Percentiles rank a stretch among this genome's conserved stretches.
These are phyloP conservation scores for Verticillium tricorpus DNA, from an alignment of 2,329 filamentous ascomycete species.

Conservation along the genomic window DNA sequence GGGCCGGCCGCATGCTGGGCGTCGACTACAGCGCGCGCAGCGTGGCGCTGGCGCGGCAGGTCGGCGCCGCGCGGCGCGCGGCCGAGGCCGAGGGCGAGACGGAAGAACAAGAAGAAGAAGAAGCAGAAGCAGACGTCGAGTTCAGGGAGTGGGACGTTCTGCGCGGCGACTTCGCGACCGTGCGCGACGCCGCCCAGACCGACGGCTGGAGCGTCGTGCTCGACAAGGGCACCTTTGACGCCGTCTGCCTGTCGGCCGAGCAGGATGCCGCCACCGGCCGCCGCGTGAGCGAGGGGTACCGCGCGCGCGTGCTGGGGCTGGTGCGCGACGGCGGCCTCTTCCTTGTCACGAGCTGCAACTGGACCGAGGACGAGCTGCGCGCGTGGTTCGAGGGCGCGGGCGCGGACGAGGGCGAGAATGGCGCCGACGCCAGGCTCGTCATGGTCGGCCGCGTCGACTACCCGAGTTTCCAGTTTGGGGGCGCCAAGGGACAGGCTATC, in stretches of 20 bases:
- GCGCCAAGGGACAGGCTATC: slow-evolving; percentile 81
- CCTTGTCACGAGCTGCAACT: slow-evolving; percentile 94
- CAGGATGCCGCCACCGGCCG: slow-evolving; percentile 42
- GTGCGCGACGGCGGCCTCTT: slow-evolving; percentile 69
- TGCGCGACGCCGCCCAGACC: slow-evolving; percentile 21
- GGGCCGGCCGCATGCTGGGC: slow-evolving; percentile 67
- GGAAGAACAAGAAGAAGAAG: slow-evolving; percentile 5
- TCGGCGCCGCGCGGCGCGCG: slow-evolving; percentile 36
- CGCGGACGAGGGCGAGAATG: slow-evolving; percentile 8
- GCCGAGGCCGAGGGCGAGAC: slow-evolving; percentile 1
- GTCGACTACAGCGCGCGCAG: slow-evolving; percentile 82
- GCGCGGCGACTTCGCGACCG: slow-evolving; percentile 27
- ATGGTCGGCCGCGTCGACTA: slow-evolving; percentile 71
- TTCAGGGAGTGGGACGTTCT: slow-evolving; percentile 63
- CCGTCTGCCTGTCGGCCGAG: slow-evolving; percentile 71
- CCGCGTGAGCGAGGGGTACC: slow-evolving; percentile 72
- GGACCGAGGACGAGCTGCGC: slow-evolving; percentile 84
- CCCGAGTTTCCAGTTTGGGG: slow-evolving; percentile 83
- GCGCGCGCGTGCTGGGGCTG: slow-evolving; percentile 60
- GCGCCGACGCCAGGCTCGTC: slow-evolving; percentile 41
- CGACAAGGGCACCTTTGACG: slow-evolving; percentile 99
- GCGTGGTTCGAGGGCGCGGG: slow-evolving; percentile 63
- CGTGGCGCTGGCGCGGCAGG: slow-evolving; percentile 65
- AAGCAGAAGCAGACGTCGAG: slow-evolving; percentile 22
- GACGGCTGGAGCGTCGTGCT: slow-evolving; percentile 81